Evolutionary conservation across 2,329 filamentous ascomycete genomes (phyloP).

Genomic region (Endoconidiophora laricicola): DNA sequence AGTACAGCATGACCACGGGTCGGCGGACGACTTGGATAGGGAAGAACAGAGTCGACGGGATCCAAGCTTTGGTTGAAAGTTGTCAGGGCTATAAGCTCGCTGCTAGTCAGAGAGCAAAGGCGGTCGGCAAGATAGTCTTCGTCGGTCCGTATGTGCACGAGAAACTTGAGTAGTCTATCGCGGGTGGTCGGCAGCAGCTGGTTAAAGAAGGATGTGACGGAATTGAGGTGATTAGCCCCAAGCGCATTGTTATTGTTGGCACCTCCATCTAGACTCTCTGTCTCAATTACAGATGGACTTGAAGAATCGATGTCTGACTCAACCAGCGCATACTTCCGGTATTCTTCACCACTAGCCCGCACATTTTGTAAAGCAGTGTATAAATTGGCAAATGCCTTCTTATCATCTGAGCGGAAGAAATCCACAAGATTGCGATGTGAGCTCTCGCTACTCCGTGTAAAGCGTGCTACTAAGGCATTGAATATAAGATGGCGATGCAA

Average conservation of each 20-base stretch:
- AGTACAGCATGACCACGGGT: constrained; percentile 25
- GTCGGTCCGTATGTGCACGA: constrained; percentile 70
- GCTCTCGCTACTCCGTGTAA: constrained; percentile 58
- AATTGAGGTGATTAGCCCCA: not conserved
- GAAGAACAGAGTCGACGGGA: constrained; percentile 67
- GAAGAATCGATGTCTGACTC: constrained; percentile 53
- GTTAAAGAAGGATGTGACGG: constrained; percentile 41
- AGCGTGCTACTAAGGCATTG: constrained; percentile 55
- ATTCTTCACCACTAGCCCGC: constrained; percentile 58
- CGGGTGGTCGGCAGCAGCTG: constrained; percentile 61
- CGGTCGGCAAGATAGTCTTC: constrained; percentile 75
- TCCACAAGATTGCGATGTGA: constrained; percentile 63
- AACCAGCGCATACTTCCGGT: constrained; percentile 51
- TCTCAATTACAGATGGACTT: constrained; percentile 16
- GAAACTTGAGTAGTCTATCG: constrained; percentile 60
- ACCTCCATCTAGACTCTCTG: constrained; percentile 25
- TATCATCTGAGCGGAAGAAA: constrained; percentile 62
- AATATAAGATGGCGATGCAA: constrained; percentile 60
- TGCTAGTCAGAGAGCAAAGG: constrained; percentile 55
- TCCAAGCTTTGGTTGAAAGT: constrained; percentile 66
- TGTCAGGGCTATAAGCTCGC: constrained; percentile 63
- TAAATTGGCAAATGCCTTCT: constrained; percentile 55
- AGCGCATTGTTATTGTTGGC: not conserved
- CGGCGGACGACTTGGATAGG: constrained; percentile 41
- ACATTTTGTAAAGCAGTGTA: constrained; percentile 69